Base-by-base conservation (phyloP, 306 rosid genomes). In the Senna siamea region DNA sequence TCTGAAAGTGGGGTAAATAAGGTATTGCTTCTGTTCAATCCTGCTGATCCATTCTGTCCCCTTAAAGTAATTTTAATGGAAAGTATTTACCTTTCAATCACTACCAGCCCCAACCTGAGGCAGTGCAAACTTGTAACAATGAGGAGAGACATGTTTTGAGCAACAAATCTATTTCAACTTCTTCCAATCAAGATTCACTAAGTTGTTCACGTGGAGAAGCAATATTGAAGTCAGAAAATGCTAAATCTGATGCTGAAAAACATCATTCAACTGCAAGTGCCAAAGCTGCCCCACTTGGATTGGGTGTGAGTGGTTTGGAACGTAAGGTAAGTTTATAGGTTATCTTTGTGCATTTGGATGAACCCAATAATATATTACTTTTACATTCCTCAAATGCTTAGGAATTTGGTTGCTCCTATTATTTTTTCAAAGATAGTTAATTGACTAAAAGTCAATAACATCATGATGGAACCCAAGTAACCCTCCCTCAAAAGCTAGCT, bases 221-320 rank as follows among this genome's bases (percentile, higher is more conserved):
- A 46, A 40, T 54, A 9, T 56, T 52, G 32, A 80, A 66, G 77
- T 66, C 84, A 56, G 89, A 79, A 75, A 85, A 40, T 59, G 68
- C 73, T 79, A 76, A 76, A 23, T 59, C 85, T 68, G 76, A 77
- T 55, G 57, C 74, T 77, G 89, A 64, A 75, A 85, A 81, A 77
- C 76, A 59, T 28, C 79, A 72, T 74, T 72, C 28, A 71, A 66
- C 88, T 48, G 90, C 76, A 78, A 83, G 79, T 66, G 73, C 81
- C 43, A 84, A 87, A 85, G 73, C 88, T 78, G 83, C 79, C 79
- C 99, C 99, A 5, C 92, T 92, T 67, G 99, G 99, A 68, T 81
- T 94, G 82, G 99, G 99, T 71, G 38, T 80, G 55, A 80, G 90
- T 79, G 86, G 91, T 77, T 70, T 92, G 88, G 97, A 90, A 69